Base-by-base conservation (phyloP, 225 moss, liverwort and hornwort species). In the Pseudoscleropodium purum region DNA sequence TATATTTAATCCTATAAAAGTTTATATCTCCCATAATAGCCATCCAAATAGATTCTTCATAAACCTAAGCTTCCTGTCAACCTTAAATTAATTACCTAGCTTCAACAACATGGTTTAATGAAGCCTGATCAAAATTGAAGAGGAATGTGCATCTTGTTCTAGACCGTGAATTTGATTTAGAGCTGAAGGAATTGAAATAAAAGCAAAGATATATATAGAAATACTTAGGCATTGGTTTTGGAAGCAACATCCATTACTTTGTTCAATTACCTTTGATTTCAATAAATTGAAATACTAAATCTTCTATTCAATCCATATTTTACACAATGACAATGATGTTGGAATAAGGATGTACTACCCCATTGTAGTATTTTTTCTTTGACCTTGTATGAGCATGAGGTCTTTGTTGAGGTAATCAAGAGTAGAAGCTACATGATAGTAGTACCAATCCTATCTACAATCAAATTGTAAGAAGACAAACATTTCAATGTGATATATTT, bases 171-270 rank as follows among this genome's bases (percentile, higher is more conserved):
- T 39, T 69, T n/a, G n/a, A 69, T 69, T 69, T 13, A 2, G 7
- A 24, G 69, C 1, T n/a, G 23, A 69, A n/a, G 23, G n/a, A 11
- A n/a, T 23, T n/a, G n/a, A 69, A 69, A 69, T 8, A 69, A 13
- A n/a, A 23, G 7, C 1, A n/a, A 4, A 69, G 23, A 23, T 69
- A 23, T 11, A n/a, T 13, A n/a, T 6, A 7, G 13, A 69, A 13
- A 4, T 13, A 13, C 21, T n/a, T n/a, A 0, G n/a, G n/a, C 69
- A 69, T 2, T n/a, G 4, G 6, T 68, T 13, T 0, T 23, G 23
- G 7, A 13, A 69, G 69, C 21, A 69, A 4, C 69, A 23, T 69
- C 7, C 7, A 69, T 69, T 23, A 69, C 4, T n/a, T 69, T 69
- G 7, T 23, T n/a, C 13, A n/a, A 2, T 13, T 69, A 4, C 12